A percentile compares a stretch with the other conserved stretches of the same genome.
phyloP scores from a whole-genome alignment of 192 early-diverging fungal genomes.

The Rhizoclosmatium globosum region DNA sequence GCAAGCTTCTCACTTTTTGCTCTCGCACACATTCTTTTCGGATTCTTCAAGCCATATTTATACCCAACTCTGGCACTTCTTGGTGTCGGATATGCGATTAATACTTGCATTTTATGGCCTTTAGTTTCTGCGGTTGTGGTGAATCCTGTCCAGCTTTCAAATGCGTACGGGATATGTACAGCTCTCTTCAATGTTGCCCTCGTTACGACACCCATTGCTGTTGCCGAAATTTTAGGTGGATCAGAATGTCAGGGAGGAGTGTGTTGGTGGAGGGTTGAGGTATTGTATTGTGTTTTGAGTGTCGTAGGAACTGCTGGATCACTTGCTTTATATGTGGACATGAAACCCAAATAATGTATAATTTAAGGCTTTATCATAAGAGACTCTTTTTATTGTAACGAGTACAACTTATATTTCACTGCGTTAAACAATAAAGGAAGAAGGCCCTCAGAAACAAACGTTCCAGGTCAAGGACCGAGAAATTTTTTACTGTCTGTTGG shows the following conservation, averaged over 20 bases:
- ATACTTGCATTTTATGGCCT: constrained; percentile 26
- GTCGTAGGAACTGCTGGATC: too few species aligned
- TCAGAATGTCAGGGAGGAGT: constrained; percentile 12
- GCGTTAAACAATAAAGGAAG: too few species aligned
- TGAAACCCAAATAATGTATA: too few species aligned
- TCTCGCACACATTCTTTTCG: constrained; percentile 60
- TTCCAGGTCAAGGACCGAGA: too few species aligned
- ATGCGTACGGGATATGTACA: constrained; percentile 54
- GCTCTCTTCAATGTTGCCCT: constrained; percentile 55
- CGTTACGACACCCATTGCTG: constrained; percentile 53
- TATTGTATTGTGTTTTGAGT: too few species aligned
- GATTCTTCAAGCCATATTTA: constrained; percentile 53
- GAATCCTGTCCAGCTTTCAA: not conserved
- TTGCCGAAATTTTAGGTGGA: constrained; percentile 51
- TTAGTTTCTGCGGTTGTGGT: not conserved
- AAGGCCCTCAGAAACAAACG: too few species aligned
- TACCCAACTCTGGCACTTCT: constrained; percentile 58
- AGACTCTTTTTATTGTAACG: too few species aligned
- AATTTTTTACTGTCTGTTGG: too few species aligned
- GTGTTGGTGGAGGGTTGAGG: not conserved
- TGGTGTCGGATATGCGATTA: constrained; percentile 64
- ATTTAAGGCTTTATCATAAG: too few species aligned
- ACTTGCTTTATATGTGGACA: too few species aligned
- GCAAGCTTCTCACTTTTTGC: constrained; percentile 59
- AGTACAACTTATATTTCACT: too few species aligned